Base-by-base conservation (phyloP, 1,284 basidiomycete genomes). In the Ustilago xerochloae region DNA sequence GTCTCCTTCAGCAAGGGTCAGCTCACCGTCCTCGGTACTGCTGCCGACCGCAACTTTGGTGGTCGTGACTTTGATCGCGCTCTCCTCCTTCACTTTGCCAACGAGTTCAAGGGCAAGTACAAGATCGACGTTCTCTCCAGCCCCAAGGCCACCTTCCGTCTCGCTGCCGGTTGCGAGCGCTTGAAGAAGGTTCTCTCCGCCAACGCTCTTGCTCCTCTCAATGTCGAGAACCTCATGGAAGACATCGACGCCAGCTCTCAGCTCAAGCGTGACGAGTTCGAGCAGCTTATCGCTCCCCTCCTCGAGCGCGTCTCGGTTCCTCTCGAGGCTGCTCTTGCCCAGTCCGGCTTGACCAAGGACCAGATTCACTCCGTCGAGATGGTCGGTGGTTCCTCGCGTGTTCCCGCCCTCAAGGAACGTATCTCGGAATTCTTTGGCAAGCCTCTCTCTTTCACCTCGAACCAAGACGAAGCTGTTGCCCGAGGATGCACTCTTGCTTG, bases 141-240 rank as follows among this genome's bases (percentile, higher is more conserved):
- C 69, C 78, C 78, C 53, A 83, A 83, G 75, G 80, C 82, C 59
- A 77, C 77, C 69, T 83, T 83, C 82, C 81, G 82, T 59, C 74
- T 84, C 33, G 68, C 74, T 18, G 76, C 82, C 48, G 82, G 81
- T 41, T 84, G 82, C 65, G 82, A 84, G 74, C 78, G 81, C 38
- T 68, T 84, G 59, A 84, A 84, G 63, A 84, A 84, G 78, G 82
- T 84, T n/a, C 79, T 84, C 10, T 84, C 82, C 20, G 82, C 82
- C 66, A 84, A 84, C 78, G 66, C 79, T 7, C 52, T 84, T 38
- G 82, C 82, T 35, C 82, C 81, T 22, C 73, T 84, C 57, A 84
- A 84, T 63, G 82, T 84, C 63, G 82, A 84, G 73, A 80, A 77
- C 62, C 53, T 84, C 45, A 84, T 84, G 81, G 80, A 81, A 55